Percentiles rank a stretch among this genome's conserved stretches.
Conservation (phyloP, 2,329 filamentous ascomycete genomes). For the Cytospora schulzeri region DNA sequence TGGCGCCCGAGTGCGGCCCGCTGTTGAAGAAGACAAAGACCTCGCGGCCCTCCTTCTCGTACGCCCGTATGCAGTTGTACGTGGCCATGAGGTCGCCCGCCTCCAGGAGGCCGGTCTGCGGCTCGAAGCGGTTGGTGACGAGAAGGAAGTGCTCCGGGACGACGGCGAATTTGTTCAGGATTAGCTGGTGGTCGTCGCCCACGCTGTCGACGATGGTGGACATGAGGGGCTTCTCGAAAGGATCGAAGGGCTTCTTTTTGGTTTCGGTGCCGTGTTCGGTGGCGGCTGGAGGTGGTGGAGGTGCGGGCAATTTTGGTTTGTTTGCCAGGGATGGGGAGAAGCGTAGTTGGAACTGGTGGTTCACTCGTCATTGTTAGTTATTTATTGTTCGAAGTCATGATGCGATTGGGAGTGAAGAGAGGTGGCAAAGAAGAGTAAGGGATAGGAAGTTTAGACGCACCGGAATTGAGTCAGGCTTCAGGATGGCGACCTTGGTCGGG, state of each 20-base stretch:
- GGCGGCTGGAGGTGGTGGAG: conserved; percentile 10
- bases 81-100: conserved; percentile 61
- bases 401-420: neutral
- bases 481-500: conserved; percentile 54
- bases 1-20: conserved; percentile 68
- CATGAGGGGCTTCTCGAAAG: conserved; percentile 63
- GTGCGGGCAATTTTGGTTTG: conserved; percentile 57
- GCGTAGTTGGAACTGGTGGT: conserved; percentile 67
- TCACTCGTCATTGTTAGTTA: neutral
- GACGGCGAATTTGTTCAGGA: conserved; percentile 76
- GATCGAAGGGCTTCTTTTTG: conserved; percentile 55
- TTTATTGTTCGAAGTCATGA: neutral
- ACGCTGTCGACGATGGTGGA: conserved; percentile 57
- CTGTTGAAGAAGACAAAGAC: conserved; percentile 73
- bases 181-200: conserved; percentile 59
- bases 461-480: conserved; percentile 46
- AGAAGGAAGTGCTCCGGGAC: conserved; percentile 74
- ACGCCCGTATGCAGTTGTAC: conserved; percentile 63
- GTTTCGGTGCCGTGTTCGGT: conserved; percentile 31
- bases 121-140: conserved; percentile 62
- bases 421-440: too few species aligned
- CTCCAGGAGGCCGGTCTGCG: conserved; percentile 67
- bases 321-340: conserved; percentile 69
- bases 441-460: conserved; percentile 38
- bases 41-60: conserved; percentile 42